Percentiles rank a stretch among this genome's conserved stretches.
phyloP scores from a whole-genome alignment of 495 filamentous ascomycete species.

The Bacidia rubella region DNA sequence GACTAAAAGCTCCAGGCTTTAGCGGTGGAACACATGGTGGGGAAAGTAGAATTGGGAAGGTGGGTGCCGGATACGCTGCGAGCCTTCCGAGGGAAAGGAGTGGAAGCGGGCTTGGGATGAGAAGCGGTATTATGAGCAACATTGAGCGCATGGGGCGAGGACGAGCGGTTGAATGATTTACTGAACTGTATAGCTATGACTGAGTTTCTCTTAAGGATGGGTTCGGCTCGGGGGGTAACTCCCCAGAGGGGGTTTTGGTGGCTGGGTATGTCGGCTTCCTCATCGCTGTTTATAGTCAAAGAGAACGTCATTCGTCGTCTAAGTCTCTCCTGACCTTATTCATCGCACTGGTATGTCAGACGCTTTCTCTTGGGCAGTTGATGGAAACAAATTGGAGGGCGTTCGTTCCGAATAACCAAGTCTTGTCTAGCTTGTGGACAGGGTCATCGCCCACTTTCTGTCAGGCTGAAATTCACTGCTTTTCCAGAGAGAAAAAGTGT shows the following conservation, averaged over 20 bases:
- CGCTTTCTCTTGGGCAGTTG: too few relatives aligned
- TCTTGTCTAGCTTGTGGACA: too few relatives aligned
- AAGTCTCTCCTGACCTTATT: not conserved
- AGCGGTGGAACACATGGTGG: slow-evolving; percentile 9
- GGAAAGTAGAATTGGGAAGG: slow-evolving; percentile 29
- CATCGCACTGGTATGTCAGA: not conserved
- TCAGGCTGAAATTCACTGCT: too few relatives aligned
- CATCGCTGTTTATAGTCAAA: not conserved
- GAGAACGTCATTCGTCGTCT: not conserved
- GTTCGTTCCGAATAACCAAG: too few relatives aligned
- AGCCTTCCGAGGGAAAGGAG: slow-evolving; percentile 13
- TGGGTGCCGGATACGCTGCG: slow-evolving; percentile 6
- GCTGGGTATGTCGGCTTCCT: not conserved
- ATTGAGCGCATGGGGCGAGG: slow-evolving; percentile 35
- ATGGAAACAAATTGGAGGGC: too few relatives aligned
- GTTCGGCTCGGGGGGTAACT: not conserved
- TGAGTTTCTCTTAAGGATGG: not conserved
- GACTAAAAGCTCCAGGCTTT: slow-evolving; percentile 22
- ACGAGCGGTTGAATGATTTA: slow-evolving; percentile 7
- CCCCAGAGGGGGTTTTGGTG: not conserved
- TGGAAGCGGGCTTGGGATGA: slow-evolving; percentile 18
- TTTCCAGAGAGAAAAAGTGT: too few relatives aligned
- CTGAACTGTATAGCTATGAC: not conserved
- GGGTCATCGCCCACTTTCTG: too few relatives aligned
- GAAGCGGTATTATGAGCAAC: slow-evolving; percentile 31